Evolutionary conservation across 1,284 basidiomycete species (phyloP), one percentile per base, ranked within the genome.

Genomic region (Heterobasidion occidentale): DNA sequence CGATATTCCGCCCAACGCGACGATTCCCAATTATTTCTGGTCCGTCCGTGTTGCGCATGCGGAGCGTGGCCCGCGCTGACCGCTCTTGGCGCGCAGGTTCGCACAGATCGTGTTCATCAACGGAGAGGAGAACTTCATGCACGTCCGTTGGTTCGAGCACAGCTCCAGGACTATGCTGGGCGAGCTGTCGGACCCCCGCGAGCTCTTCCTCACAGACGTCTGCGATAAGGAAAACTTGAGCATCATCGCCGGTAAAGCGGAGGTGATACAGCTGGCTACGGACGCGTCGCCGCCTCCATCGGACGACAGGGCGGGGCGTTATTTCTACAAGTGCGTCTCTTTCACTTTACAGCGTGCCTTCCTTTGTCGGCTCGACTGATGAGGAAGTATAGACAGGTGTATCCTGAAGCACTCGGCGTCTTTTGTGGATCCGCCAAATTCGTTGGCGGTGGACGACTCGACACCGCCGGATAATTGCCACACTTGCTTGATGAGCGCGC

Each of bases 121-220:
- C 20, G 65, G 68, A 27, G 71, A 77, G 36, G 65, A 53, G 33
- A 60, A 75, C 55, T 67, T 60, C 1, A 75, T 77, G 0, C 88
- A 90, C 67, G 67, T 87, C 5, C 84, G 82, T 46, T 91, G 86
- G 86, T 79, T 85, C 36, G 77, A 86, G 52, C 87, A 89, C 62
- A 77, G 80, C 0, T 78, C 79, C 0, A 75, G 79, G 57, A 84
- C 81, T 0, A 66, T 80, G 34, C 64, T 88, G 33, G 70, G 75
- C 36, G 81, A 87, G 57, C 67, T 88, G 9, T 78, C 77, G 0
- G 70, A 85, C 59, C 71, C 78, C 0, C 83, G 83, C 56, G 87
- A 90, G 61, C 65, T 91, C 0, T 88, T 85, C 62, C 67, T 86
- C 3, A 77, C 76, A 34, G 67, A 81, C 3, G 63, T 76, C 1